phyloP scores from a whole-genome alignment of 805 yeast species.

The Candida chilensis region DNA sequence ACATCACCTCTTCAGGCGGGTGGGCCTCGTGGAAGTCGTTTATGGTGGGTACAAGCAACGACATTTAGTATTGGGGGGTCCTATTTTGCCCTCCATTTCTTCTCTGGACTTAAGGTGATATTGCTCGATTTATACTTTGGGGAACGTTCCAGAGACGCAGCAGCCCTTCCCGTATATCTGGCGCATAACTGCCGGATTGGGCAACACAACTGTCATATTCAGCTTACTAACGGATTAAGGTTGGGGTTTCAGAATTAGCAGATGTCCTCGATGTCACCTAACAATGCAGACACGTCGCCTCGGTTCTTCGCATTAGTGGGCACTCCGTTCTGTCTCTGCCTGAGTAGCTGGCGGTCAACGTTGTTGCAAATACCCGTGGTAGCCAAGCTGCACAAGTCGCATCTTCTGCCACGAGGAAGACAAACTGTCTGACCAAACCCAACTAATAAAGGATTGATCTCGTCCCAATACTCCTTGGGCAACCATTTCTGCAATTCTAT shows the following conservation, averaged over 20 bases:
- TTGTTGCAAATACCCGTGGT: conserved; percentile 47
- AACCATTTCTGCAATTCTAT: conserved; percentile 63
- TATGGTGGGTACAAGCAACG: conserved; percentile 14
- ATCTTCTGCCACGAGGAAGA: conserved; percentile 56
- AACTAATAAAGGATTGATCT: conserved; percentile 77
- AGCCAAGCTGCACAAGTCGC: conserved; percentile 61
- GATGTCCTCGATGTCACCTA: conserved; percentile 22
- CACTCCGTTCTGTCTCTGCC: conserved; percentile 12
- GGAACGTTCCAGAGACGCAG: background rate
- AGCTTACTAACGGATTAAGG: background rate
- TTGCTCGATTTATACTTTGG: background rate
- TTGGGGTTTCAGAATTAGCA: too few relatives aligned
- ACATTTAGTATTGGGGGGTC: conserved; percentile 4
- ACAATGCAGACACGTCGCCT: conserved; percentile 30
- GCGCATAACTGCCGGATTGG: background rate
- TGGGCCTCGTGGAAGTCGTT: conserved; percentile 17
- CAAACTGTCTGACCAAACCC: conserved; percentile 94
- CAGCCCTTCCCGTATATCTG: background rate
- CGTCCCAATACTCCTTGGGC: conserved; percentile 68
- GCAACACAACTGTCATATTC: background rate
- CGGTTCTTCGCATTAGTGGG: conserved; percentile 17
- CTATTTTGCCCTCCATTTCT: background rate
- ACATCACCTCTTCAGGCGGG: conserved; percentile 5
- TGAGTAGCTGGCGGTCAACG: conserved; percentile 36
- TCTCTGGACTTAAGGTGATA: background rate